phyloP scores from a whole-genome alignment of 345 rosid species.

The Rhizophora mangle region DNA sequence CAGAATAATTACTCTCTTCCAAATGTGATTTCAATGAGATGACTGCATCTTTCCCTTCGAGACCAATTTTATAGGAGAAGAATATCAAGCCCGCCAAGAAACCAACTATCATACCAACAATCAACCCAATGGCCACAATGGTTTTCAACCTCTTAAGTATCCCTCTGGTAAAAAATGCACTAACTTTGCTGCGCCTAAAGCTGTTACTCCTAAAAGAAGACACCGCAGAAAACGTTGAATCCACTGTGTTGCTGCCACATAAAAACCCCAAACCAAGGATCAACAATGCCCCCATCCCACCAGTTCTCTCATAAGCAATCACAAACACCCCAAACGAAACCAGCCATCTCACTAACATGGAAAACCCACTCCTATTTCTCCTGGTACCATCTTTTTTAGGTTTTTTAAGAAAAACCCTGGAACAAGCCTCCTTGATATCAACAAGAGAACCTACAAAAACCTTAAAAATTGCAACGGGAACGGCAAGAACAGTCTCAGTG shows the following conservation, averaged over 20 bases:
- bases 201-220: slow-evolving; percentile 64
- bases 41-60: slow-evolving; percentile 90
- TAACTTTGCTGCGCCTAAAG: slow-evolving; percentile 50
- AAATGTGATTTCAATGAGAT: slow-evolving; percentile 77
- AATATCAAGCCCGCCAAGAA: slow-evolving; percentile 62
- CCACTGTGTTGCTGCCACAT: slow-evolving; percentile 56
- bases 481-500: slow-evolving; percentile 87
- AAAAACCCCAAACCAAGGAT: slow-evolving; percentile 66
- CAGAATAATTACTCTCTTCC: slow-evolving; percentile 81
- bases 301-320: slow-evolving; percentile 70
- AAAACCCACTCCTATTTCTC: slow-evolving; percentile 55
- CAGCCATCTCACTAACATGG: slow-evolving; percentile 67
- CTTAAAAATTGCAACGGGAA: slow-evolving; percentile 68
- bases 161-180: slow-evolving; percentile 75
- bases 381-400: slow-evolving; percentile 39
- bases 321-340: slow-evolving; percentile 77
- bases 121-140: slow-evolving; percentile 77
- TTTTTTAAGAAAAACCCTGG: slow-evolving; percentile 51
- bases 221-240: slow-evolving; percentile 65
- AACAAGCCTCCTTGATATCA: slow-evolving; percentile 64
- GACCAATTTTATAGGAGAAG: slow-evolving; percentile 88
- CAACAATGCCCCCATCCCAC: slow-evolving; percentile 59
- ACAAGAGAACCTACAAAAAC: slow-evolving; percentile 65
- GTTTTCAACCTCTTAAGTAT: slow-evolving; percentile 71
- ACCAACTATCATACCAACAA: slow-evolving; percentile 72